These are phyloP conservation scores for Tylopilus plumbeoviolaceoides DNA, from an alignment of 768 basidiomycete species.

Conservation along the genomic window DNA sequence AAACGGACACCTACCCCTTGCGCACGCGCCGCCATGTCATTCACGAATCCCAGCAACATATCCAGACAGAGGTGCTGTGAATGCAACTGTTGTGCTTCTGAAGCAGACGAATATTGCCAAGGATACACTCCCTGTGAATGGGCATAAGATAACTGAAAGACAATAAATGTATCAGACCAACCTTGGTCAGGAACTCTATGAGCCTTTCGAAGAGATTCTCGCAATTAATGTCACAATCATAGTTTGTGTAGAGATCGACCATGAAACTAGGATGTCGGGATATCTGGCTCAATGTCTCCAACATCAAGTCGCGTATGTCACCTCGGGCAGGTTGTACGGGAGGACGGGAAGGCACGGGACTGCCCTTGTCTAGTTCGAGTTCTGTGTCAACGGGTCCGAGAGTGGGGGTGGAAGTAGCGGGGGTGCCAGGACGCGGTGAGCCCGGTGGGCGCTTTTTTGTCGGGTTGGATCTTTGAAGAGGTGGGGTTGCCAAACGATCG, in stretches of 20 bases:
- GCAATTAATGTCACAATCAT: conserved; percentile 95
- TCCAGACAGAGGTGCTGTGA: conserved; percentile 88
- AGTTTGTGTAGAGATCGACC: conserved; percentile 94
- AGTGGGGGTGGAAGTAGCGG: conserved; percentile 41
- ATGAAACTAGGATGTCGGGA: conserved; percentile 85
- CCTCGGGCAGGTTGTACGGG: conserved; percentile 75
- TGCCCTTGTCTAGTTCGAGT: conserved; percentile 45
- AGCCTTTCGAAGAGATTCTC: conserved; percentile 94
- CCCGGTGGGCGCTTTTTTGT: conserved; percentile 34
- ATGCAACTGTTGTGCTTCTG: conserved; percentile 66
- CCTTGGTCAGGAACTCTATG: conserved; percentile 84
- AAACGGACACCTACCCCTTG: conserved; percentile 37
- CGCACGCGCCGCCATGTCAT: conserved; percentile 76
- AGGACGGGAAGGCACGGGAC: conserved; percentile 49
- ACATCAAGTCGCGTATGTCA: conserved; percentile 83
- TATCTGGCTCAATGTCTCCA: conserved; percentile 82
- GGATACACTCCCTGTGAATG: conserved; percentile 72
- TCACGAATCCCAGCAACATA: conserved; percentile 78
- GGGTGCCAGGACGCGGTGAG: conserved; percentile 54
- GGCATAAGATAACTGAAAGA: conserved; percentile 5
- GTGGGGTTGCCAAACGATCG: conserved; percentile 75
- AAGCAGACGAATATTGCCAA: conserved; percentile 49
- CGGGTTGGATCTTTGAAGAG: conserved; percentile 24
- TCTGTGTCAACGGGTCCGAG: conserved; percentile 37
- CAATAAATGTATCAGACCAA: conserved; percentile 29